Base-by-base conservation (phyloP, 192 early-diverging fungal species). In the Umbelopsis vinacea region DNA sequence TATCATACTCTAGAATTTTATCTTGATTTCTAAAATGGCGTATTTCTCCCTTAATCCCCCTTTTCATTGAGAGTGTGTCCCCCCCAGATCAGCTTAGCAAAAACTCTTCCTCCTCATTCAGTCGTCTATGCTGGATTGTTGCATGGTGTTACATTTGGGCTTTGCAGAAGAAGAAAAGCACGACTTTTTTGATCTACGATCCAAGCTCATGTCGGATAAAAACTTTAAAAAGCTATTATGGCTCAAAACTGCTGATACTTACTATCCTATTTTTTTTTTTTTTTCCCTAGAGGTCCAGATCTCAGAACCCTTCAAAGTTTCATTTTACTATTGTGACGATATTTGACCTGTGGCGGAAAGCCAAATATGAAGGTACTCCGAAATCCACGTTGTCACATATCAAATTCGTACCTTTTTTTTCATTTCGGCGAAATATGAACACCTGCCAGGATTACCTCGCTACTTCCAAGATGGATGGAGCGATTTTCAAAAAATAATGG, bases 351-450 rank as follows among this genome's bases (percentile, higher is more conserved):
- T 63, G 57, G 57, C 57, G 33, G 57, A 63, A 63, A 63, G 33
- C 57, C 57, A 63, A 63, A 63, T 63, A n/a, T 19, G 57, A 11
- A 7, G 10, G 15, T 63, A 29, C 19, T 63, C 57, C 57, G 57
- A 63, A 12, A 37, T 63, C 57, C 57, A 63, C 57, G 57, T 63
- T 63, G 57, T 17, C 57, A 63, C 33, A 63, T 63, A 35, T 63
- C 57, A 17, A 37, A 37, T 63, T 43, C 40, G 40, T 43, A 33
- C 19, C 17, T 29, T 37, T 14, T 57, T 29, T 29, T 35, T 63
- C 57, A 63, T 63, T 63, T 63, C 57, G 57, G 57, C 29, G 33
- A 63, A 43, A 63, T n/a, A 63, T 38, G 33, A 63, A 29, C 29
- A 37, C 14, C 26, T 37, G 26, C 11, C 37, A 29, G 3, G 11